These are phyloP conservation scores for Microsporum canis DNA, from an alignment of 2,329 filamentous ascomycete genomes.

Conservation along the genomic window DNA sequence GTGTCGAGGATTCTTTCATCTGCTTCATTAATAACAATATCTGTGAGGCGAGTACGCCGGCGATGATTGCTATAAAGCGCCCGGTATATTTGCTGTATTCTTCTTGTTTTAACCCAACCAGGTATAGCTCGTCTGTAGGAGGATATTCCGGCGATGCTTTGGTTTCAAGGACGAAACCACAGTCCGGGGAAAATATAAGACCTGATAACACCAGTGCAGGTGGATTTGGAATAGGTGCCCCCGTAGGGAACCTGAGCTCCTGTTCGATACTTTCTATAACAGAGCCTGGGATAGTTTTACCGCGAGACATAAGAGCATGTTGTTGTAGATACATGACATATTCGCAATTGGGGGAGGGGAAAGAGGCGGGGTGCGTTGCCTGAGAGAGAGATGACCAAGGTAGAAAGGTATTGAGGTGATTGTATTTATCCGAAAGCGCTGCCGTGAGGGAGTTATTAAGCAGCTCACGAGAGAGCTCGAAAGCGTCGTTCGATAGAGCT, in stretches of 20 bases:
- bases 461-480: slow-evolving; percentile 49
- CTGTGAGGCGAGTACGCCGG: slow-evolving; percentile 40
- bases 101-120: slow-evolving; percentile 48
- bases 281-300: slow-evolving; percentile 21
- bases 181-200: slow-evolving; percentile 54
- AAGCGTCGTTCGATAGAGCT: slow-evolving; percentile 47
- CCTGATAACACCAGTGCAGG: slow-evolving; percentile 48
- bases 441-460: slow-evolving; percentile 62
- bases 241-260: slow-evolving; percentile 49
- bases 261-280: slow-evolving; percentile 44
- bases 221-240: slow-evolving; percentile 41
- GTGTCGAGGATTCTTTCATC: slow-evolving; percentile 53
- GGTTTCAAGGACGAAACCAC: slow-evolving; percentile 53
- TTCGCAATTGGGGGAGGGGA: slow-evolving; percentile 67
- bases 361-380: slow-evolving; percentile 37
- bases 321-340: slow-evolving; percentile 74
- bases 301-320: slow-evolving; percentile 29
- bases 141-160: slow-evolving; percentile 47
- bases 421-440: slow-evolving; percentile 52
- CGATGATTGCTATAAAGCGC: slow-evolving; percentile 44
- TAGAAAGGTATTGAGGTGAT: slow-evolving; percentile 43
- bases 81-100: slow-evolving; percentile 42
- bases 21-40: slow-evolving; percentile 48
- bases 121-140: slow-evolving; percentile 41
- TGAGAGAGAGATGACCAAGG: slow-evolving; percentile 67